Evolutionary conservation across 2,329 filamentous ascomycete species (phyloP), one percentile per base, ranked within the genome.

Genomic region (Reticulascus tulasneorum): DNA sequence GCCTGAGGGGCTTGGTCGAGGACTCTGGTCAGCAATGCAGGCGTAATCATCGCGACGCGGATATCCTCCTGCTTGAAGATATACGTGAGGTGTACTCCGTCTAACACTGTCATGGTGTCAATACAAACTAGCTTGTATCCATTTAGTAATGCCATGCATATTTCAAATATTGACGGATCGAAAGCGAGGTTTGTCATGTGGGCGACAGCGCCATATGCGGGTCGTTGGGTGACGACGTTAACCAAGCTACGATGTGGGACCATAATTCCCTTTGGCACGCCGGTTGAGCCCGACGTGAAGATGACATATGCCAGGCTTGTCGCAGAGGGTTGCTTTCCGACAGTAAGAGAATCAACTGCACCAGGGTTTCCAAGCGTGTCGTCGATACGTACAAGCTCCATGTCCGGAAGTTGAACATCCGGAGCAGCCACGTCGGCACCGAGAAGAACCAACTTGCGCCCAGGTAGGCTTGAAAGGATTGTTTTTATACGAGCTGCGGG

Each of bases 221-320:
- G 0, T 24, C 4, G 3, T 19, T 13, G 6, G 22, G 13, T 26
- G 12, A 26, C 31, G 2, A 33, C n/a, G 2, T 24, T 16, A 8
- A 26, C 23, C 8, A 33, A 17, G 8, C 31, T 24, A 2, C 31
- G 31, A 13, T 33, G 31, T 10, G 24, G 22, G 8, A 33, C n/a
- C 31, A 33, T 33, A 10, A 33, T 24, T 2, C 31, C 31, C 16
- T 33, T 33, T 13, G 31, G 31, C 16, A 11, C 26, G 11, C 31
- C 31, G 4, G 31, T 33, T 4, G 31, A 33, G 7, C 31, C 31
- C 2, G 31, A 33, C 1, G 31, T 33, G 23, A 26, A 33, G 6
- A 33, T 20, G 23, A 25, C 22, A 10, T 33, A 33, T 8, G 31
- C 31, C 9, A 33, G 31, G 16, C 31, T 33, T 9, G 12, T 26